A percentile compares a stretch with the other conserved stretches of the same genome.
Evolutionary conservation across 805 yeast genomes (phyloP).

Genomic region (Suhomyces canberraensis): DNA sequence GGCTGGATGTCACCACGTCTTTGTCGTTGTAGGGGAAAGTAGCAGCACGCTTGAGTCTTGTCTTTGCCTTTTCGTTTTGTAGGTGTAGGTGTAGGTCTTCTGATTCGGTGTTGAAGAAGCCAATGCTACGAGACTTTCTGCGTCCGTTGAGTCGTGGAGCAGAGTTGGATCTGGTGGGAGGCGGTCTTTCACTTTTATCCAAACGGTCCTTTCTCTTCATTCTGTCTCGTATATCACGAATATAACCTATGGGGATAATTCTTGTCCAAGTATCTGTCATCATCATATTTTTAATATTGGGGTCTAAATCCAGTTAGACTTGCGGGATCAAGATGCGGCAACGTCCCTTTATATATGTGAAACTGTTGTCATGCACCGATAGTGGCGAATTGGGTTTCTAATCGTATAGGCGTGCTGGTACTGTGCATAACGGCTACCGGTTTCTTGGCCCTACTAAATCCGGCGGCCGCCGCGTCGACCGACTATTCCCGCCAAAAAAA

Average conservation of each 20-base stretch:
- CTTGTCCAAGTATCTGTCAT: conserved; percentile 2
- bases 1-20: conserved; percentile 5
- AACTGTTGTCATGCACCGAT: too few relatives aligned
- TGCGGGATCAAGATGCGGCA: too few relatives aligned
- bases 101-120: not conserved
- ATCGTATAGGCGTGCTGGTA: too few relatives aligned
- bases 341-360: too few relatives aligned
- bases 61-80: not conserved
- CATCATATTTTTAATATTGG: too few relatives aligned
- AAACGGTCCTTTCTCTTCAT: not conserved
- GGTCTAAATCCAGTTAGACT: too few relatives aligned
- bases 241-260: conserved; percentile 3
- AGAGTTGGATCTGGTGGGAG: not conserved
- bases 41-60: not conserved
- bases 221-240: conserved; percentile 1
- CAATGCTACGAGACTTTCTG: not conserved
- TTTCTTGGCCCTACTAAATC: too few relatives aligned
- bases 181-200: not conserved
- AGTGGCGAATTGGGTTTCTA: too few relatives aligned
- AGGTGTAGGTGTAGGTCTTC: not conserved
- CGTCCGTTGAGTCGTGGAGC: not conserved
- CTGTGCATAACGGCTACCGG: too few relatives aligned
- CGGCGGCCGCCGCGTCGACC: too few relatives aligned
- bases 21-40: not conserved
- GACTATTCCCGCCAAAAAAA: too few relatives aligned